Evolutionary conservation across 495 filamentous ascomycete genomes (phyloP), one percentile per base, ranked within the genome.

Genomic region (Aspergillus mulundensis): DNA sequence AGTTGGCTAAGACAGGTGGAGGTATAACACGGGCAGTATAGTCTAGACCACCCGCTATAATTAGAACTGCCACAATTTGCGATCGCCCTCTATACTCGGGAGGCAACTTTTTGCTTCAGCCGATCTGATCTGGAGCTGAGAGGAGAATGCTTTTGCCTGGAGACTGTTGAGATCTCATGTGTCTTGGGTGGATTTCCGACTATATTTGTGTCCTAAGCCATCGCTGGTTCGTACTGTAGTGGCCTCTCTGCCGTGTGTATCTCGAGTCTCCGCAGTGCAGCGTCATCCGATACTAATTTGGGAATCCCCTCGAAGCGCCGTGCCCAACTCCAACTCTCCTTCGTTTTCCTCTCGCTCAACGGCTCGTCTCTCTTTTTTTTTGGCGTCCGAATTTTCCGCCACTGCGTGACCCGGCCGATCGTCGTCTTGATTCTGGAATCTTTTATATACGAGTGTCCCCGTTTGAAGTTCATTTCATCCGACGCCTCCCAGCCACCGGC

Each of bases 261-360:
- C 18, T 24, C 11, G 32, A 11, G 3, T 2, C 19, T 23, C 42
- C 42, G 19, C 42, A 24, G 7, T 19, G 28, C 47, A 20, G 55
- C 55, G 41, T 56, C 54, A 56, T 43, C 45, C 14, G 5, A 19
- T 44, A 48, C 53, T 56, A 60, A 53, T 56, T 53, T 49, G 46
- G 58, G 58, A 56, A 59, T 36, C n/a, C 38, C n/a, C 50, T 42
- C 58, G 34, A 52, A 48, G 39, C 46, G 58, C 58, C 58, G 39
- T 40, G 58, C 58, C 58, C 40, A 55, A 25, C 34, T 39, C 8
- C 25, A 3, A 28, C 3, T 8, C 8, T 28, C 25, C 8, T 8
- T 28, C 25, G 25, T 28, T 28, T 28, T 28, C 8, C 25, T 28
- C 25, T 28, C 25, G 25, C 25, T 28, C 25, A 28, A 28, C 25